Base-by-base conservation (phyloP, 2,329 filamentous ascomycete species). In the Claviceps quebecensis region DNA sequence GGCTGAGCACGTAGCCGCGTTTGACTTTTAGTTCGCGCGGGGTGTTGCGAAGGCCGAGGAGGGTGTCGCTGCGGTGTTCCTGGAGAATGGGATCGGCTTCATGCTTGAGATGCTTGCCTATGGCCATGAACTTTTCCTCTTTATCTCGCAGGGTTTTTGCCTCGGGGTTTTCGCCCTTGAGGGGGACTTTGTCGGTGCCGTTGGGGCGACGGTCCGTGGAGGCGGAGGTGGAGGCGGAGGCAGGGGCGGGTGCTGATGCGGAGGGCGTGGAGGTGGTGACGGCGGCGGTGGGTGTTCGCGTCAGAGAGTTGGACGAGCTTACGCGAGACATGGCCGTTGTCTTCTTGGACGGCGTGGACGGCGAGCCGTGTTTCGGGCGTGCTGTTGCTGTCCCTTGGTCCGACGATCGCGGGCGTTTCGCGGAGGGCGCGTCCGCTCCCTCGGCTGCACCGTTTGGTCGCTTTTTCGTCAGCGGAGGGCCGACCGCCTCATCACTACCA, bases 61-160 rank as follows among this genome's bases (percentile, higher is more conserved):
- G 52, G 52, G 57, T 62, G 5, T 64, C 56, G 38, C 52, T 57
- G 38, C 55, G 56, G 16, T 56, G 57, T 0, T 50, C 56, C 44
- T 61, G 58, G 54, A 76, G 68, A 16, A 64, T 69, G 3, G 59
- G 48, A 55, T 81, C 77, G 26, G 75, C 73, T 13, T 71, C 66
- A 54, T 78, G 76, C 65, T 81, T 81, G 17, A 80, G 65, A 50
- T 69, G 72, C 36, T 67, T 72, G 2, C 73, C 77, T 7, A 78
- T 58, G 2, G 55, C 60, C 29, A 61, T 63, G 56, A 71, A 72
- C 36, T 59, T 63, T 13, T 57, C 55, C 22, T 71, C 67, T 43
- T 65, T 69, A 1, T 69, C 63, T 7, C 62, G 62, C 23, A 70
- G 58, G 1, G 57, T 55, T 14, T 52, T 58, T 7, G 55, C 54